Base-by-base conservation (phyloP, 2,329 filamentous ascomycete genomes). In the Calycina herbarum region DNA sequence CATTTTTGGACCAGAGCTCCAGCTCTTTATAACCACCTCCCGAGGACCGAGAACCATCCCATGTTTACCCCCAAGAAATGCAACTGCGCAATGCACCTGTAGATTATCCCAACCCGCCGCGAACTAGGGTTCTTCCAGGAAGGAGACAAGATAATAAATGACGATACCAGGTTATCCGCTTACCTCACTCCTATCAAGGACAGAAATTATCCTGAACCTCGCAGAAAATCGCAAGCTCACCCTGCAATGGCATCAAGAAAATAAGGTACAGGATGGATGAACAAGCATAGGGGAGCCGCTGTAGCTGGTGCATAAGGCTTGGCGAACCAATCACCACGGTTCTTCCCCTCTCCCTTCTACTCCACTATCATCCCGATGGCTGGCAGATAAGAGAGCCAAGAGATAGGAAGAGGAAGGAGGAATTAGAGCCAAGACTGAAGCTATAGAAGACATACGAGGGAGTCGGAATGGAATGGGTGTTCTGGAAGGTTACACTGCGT, bases 141-240 rank as follows among this genome's bases (percentile, higher is more conserved):
- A 61, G 59, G 59, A 61, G 59, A 61, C 57, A 59, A 59, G 57
- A 59, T 17, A 61, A 54, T 42, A 35, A 5, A 20, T 20, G 58
- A 48, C 31, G 45, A 27, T 13, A 31, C n/a, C 24, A 15, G 11
- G 20, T 6, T 31, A 24, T 8, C 8, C 42, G 42, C 38, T 17
- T 40, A 13, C 13, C 38, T 40, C 38, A 17, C 38, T 48, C 42
- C 42, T 24, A 48, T 10, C 42, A 24, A 7, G n/a, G 48, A 13
- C 8, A 8, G 48, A 54, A 54, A 54, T 27, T 54, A 24, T 54
- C 24, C 48, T 27, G 8, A 10, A 27, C 48, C 48, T 54, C 48
- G 20, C 48, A 24, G 20, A 24, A 1, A 54, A 54, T 54, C 48
- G 48, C n/a, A 54, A 54, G 48, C 48, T 54, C 24, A 24, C 48